Evolutionary conservation across 208 protist genomes (phyloP).

Genomic region (Crithidia acanthocephali): DNA sequence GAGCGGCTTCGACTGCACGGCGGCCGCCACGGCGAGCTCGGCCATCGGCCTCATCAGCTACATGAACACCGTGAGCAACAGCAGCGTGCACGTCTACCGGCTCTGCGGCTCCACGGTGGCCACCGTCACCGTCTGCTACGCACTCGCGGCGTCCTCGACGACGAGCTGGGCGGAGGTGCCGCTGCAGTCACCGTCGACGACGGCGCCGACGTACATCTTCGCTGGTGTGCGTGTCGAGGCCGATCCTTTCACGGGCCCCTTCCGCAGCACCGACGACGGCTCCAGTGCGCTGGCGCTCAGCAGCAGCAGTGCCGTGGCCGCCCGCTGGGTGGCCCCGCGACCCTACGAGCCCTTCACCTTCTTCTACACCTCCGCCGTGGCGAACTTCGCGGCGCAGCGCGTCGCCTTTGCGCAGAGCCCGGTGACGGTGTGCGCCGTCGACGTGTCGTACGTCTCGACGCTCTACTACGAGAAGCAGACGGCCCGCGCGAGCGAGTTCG

Average conservation of each 20-base stretch:
- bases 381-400: conserved; percentile 39
- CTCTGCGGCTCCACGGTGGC: conserved; percentile 56
- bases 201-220: conserved; percentile 64
- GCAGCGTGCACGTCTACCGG: conserved; percentile 49
- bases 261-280: conserved; percentile 22
- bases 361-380: conserved; percentile 51
- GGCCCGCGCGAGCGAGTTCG: conserved; percentile 46
- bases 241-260: conserved; percentile 63
- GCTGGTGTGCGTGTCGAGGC: conserved; percentile 35
- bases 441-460: conserved; percentile 55
- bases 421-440: conserved; percentile 43
- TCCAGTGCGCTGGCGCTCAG: conserved; percentile 11
- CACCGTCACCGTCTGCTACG: conserved; percentile 80
- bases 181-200: conserved; percentile 40
- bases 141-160: conserved; percentile 27
- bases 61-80: conserved; percentile 43
- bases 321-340: conserved; percentile 40
- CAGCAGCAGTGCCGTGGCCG: conserved; percentile 6
- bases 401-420: conserved; percentile 64
- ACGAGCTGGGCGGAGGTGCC: conserved; percentile 84
- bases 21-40: conserved; percentile 34
- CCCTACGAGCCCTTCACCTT: conserved; percentile 81
- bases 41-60: conserved; percentile 45
- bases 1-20: conserved; percentile 66
- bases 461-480: conserved; percentile 47